Evolutionary conservation across 805 yeast species (phyloP), one percentile per base, ranked within the genome.

Genomic region (Saturnispora diversa): DNA sequence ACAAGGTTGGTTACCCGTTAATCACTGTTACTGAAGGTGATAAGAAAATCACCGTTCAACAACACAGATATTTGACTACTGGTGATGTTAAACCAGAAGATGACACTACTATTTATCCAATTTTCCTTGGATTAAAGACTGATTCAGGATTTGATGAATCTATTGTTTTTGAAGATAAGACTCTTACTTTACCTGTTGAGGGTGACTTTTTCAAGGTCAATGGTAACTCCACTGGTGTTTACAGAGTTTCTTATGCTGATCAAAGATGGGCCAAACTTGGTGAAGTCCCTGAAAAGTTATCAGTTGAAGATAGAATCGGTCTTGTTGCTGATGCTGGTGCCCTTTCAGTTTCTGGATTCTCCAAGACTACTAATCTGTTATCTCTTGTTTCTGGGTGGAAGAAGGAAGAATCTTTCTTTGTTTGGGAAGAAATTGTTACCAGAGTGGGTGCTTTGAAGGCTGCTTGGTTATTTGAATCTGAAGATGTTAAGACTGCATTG

Each of bases 1-100:
- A 68, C 38, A 69, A 74, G 52, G 75, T 80, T 35, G 95, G 95
- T 24, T 84, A 70, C 62, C 95, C 94, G 6, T 62, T 80, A 20
- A 57, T 84, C 20, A 63, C 68, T 23, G 88, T 82, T 21, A 60
- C 54, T 9, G 66, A 63, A 38, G 55, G 59, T 11, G 63, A 55
- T 12, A 32, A 42, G 17, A 34, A 27, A 26, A 48, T 57, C 17
- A 55, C 53, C 6, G 60, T 77, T 36, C 59, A 55, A 32, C 90
- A 82, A 63, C 67, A 74, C 46, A 69, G 90, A 51, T 82, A 74
- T 58, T 64, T 82, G 48, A 69, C 73, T 31, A 69, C 81, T 22
- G 87, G 84, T 39, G 86, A 79, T 53, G 79, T 73, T 34, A 65
- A 61, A 41, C 69, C 73, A 12, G 81, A 69, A 44, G 90, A 82